A percentile compares a stretch with the other conserved stretches of the same genome.
phyloP scores from a whole-genome alignment of 805 yeast species.

The Pichia exigua region DNA sequence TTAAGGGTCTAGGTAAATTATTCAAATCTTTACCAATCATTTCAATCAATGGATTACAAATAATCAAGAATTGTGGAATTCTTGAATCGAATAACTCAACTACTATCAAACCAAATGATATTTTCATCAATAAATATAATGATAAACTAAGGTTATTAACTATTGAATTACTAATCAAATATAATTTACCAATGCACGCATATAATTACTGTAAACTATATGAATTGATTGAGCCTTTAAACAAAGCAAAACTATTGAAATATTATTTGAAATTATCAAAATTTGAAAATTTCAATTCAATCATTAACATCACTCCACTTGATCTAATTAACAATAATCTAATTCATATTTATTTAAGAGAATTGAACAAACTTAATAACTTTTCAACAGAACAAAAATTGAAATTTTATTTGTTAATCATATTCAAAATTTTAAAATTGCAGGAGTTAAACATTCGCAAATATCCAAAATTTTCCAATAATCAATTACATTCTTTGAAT shows the following conservation, averaged over 20 bases:
- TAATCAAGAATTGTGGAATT: conserved; percentile 11
- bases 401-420: conserved; percentile 11
- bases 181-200: conserved; percentile 12
- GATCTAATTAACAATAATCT: neutral
- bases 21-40: neutral
- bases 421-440: conserved; percentile 5
- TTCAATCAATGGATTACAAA: neutral
- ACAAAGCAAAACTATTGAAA: neutral
- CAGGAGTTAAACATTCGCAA: neutral
- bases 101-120: neutral
- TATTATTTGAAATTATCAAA: conserved; percentile 4
- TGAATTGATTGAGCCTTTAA: neutral
- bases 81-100: neutral
- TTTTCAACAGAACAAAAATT: conserved; percentile 3
- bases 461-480: neutral
- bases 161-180: conserved; percentile 14
- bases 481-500: conserved; percentile 9
- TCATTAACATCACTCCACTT: neutral
- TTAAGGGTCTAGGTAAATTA: conserved; percentile 4
- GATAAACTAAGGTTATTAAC: conserved; percentile 15
- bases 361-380: conserved; percentile 1
- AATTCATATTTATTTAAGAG: conserved; percentile 5
- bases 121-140: conserved; percentile 12
- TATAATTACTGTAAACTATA: conserved; percentile 9
- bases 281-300: neutral